Percentiles rank a stretch among this genome's conserved stretches.
Conservation (phyloP, 2,329 filamentous ascomycete species). For the Capronia americana region DNA sequence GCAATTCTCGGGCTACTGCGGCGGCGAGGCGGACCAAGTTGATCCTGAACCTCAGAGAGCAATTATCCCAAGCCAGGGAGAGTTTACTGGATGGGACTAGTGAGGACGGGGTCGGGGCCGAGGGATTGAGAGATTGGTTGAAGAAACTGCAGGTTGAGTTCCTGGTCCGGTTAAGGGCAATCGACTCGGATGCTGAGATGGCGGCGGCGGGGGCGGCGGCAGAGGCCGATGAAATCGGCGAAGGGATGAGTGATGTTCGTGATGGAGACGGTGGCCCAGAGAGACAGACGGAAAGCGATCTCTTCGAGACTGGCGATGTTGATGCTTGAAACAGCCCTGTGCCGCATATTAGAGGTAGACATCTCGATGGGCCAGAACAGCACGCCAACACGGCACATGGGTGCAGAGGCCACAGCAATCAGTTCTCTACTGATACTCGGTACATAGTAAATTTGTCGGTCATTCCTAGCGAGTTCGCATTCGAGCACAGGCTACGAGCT, state of each 20-base stretch:
- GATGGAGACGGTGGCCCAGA: neutral
- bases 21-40: constrained; percentile 72
- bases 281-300: neutral
- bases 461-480: neutral
- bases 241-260: neutral
- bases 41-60: constrained; percentile 74
- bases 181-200: constrained; percentile 55
- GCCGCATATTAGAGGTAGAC: neutral
- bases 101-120: constrained; percentile 64
- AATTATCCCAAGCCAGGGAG: constrained; percentile 69
- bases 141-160: constrained; percentile 76
- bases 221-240: neutral
- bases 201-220: neutral
- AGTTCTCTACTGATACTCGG: neutral
- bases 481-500: neutral
- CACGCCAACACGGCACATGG: neutral
- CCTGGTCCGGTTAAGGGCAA: constrained; percentile 69
- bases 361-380: neutral
- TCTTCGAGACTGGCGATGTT: neutral
- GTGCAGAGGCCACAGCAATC: neutral
- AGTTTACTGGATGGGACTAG: constrained; percentile 42
- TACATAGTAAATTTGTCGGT: neutral
- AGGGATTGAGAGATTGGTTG: constrained; percentile 68
- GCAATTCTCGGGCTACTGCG: constrained; percentile 63
- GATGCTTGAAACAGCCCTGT: neutral